phyloP scores from a whole-genome alignment of 352 stramenopile species.

The Phytophthora sansomeana region DNA sequence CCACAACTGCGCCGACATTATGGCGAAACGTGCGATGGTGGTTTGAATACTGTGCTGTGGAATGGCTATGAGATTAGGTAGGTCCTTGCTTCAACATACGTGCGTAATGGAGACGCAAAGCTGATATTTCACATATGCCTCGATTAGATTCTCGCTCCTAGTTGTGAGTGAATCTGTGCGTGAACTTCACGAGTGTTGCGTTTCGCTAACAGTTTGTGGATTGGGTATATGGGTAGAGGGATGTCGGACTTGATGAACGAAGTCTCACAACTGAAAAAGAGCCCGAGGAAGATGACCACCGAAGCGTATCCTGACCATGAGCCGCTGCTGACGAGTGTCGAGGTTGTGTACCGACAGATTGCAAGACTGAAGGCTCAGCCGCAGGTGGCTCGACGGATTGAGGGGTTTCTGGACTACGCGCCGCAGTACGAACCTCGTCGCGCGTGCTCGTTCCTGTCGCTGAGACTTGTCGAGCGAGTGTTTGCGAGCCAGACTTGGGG shows the following conservation, averaged over 20 bases:
- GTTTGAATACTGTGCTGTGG: not conserved
- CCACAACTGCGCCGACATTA: slow-evolving; percentile 29
- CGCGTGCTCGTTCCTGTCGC: not conserved
- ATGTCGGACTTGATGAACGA: no score
- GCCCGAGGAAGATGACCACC: not conserved
- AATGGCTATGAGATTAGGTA: not conserved
- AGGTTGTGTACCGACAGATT: not conserved
- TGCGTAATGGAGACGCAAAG: no score
- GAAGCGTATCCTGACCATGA: not conserved
- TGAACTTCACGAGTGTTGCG: no score
- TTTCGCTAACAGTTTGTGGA: no score
- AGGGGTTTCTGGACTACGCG: slow-evolving; percentile 10
- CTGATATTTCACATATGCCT: no score
- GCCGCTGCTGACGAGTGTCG: slow-evolving; percentile 7
- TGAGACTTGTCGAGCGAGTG: slow-evolving; percentile 5
- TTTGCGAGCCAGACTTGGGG: not conserved
- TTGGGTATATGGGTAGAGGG: no score
- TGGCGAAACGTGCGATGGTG: slow-evolving; percentile 6
- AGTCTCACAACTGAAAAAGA: not conserved
- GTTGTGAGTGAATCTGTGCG: no score
- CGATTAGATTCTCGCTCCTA: no score
- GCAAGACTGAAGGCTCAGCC: not conserved
- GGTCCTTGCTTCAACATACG: not conserved
- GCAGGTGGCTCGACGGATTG: not conserved
- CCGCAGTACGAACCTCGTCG: not conserved